phyloP scores from a whole-genome alignment of 305 asterid genomes.

The Fraxinus sp. region DNA sequence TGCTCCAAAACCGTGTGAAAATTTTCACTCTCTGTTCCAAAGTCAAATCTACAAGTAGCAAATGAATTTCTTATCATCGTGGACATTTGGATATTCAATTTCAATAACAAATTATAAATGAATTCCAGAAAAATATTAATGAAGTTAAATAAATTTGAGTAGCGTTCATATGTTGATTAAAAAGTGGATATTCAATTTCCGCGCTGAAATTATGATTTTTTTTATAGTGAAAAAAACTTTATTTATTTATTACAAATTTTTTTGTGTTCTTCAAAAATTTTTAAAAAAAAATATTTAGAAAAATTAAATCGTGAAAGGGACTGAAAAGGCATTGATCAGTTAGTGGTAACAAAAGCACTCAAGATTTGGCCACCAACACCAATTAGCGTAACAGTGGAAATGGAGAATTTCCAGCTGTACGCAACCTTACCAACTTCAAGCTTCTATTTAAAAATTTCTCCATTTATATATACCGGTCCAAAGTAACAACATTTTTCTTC shows the following conservation, averaged over 20 bases:
- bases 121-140: background rate
- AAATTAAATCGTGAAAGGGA: background rate
- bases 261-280: background rate
- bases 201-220: background rate
- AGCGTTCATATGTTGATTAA: background rate
- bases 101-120: background rate
- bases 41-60: background rate
- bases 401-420: background rate
- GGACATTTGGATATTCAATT: background rate
- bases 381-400: background rate
- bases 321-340: background rate
- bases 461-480: constrained; percentile 13
- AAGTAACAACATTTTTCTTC: constrained; percentile 7
- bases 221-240: background rate
- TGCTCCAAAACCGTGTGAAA: too few species aligned
- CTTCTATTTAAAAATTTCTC: background rate
- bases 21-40: background rate
- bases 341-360: background rate
- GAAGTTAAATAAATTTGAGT: background rate
- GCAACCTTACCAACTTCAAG: constrained; percentile 18
- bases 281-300: background rate
- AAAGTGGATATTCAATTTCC: background rate
- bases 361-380: background rate
- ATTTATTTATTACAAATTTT: background rate
- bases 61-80: background rate